phyloP scores from a whole-genome alignment of 176 grass and related monocot species.

The Elaeis guineensis region DNA sequence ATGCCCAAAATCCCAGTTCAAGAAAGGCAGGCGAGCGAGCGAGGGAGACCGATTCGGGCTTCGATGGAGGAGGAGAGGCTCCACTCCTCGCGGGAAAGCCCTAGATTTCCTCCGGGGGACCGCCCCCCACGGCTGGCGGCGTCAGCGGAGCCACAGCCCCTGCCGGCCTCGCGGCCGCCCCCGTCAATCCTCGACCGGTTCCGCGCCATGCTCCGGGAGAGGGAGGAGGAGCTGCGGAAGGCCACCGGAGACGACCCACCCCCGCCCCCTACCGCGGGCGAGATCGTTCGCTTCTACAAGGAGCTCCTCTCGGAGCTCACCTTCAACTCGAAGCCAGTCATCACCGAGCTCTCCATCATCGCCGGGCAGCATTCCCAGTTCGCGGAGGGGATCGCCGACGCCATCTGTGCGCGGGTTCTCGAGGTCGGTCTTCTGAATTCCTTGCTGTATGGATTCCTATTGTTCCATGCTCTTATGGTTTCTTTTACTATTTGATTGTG shows the following conservation, averaged over 20 bases:
- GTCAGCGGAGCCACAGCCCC: too few relatives aligned
- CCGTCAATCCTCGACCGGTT: constrained; percentile 38
- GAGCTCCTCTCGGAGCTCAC: constrained; percentile 69
- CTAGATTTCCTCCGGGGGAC: not conserved
- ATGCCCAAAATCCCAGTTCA: not conserved
- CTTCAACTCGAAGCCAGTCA: constrained; percentile 98
- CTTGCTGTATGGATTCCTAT: too few relatives aligned
- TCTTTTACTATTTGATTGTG: too few relatives aligned
- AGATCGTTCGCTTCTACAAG: constrained; percentile 54
- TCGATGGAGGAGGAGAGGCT: constrained; percentile 6
- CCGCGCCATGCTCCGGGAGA: constrained; percentile 55
- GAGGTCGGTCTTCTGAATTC: constrained; percentile 34
- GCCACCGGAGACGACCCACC: constrained; percentile 13
- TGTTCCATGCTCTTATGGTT: too few relatives aligned
- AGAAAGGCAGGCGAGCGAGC: not conserved
- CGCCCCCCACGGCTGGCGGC: not conserved
- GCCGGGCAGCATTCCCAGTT: constrained; percentile 50
- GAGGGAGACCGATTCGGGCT: constrained; percentile 6
- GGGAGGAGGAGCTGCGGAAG: constrained; percentile 23
- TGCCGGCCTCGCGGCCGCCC: constrained; percentile 13
- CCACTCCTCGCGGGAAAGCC: constrained; percentile 19
- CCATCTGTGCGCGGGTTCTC: constrained; percentile 67
- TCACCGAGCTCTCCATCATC: constrained; percentile 89
- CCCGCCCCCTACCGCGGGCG: constrained; percentile 2
- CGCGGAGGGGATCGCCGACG: constrained; percentile 53